Evolutionary conservation across 768 basidiomycete genomes (phyloP).

Genomic region (Termitomyces sp.): DNA sequence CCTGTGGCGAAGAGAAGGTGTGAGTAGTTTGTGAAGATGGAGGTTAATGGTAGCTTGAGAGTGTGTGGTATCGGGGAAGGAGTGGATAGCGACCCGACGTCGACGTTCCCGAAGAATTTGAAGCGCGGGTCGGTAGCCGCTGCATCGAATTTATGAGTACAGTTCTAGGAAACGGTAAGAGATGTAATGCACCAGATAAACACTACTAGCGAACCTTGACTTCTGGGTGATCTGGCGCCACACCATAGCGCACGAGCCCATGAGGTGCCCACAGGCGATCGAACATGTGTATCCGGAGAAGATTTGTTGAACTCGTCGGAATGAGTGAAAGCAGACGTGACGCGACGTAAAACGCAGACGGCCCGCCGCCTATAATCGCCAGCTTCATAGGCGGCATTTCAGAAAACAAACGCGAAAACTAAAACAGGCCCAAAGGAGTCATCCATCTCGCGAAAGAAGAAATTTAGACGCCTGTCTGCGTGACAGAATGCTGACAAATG

Average conservation of each 20-base stretch:
- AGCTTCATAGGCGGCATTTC: conserved; percentile 48
- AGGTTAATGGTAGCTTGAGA: conserved; percentile 49
- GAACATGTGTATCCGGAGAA: conserved; percentile 71
- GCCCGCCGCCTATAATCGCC: conserved; percentile 90
- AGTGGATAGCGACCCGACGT: conserved; percentile 33
- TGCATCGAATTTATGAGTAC: conserved; percentile 89
- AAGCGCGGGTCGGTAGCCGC: conserved; percentile 77
- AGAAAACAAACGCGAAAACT: background rate
- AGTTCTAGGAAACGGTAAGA: conserved; percentile 55
- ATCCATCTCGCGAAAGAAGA: background rate
- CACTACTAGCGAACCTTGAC: conserved; percentile 62
- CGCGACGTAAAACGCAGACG: conserved; percentile 95
- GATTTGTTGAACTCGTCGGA: conserved; percentile 18
- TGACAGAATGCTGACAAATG: background rate
- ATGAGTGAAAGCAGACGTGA: conserved; percentile 71
- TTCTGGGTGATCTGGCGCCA: conserved; percentile 97
- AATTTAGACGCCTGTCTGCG: background rate
- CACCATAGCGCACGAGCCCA: conserved; percentile 92
- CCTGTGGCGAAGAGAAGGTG: conserved; percentile 87
- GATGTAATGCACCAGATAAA: background rate
- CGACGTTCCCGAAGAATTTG: conserved; percentile 88
- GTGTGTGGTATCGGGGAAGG: conserved; percentile 42
- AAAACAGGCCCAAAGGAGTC: background rate
- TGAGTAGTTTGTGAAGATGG: conserved; percentile 69
- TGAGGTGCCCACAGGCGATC: conserved; percentile 94